Evolutionary conservation across 2,329 filamentous ascomycete genomes (phyloP), one percentile per base, ranked within the genome.

Genomic region (Penicillium sp.): DNA sequence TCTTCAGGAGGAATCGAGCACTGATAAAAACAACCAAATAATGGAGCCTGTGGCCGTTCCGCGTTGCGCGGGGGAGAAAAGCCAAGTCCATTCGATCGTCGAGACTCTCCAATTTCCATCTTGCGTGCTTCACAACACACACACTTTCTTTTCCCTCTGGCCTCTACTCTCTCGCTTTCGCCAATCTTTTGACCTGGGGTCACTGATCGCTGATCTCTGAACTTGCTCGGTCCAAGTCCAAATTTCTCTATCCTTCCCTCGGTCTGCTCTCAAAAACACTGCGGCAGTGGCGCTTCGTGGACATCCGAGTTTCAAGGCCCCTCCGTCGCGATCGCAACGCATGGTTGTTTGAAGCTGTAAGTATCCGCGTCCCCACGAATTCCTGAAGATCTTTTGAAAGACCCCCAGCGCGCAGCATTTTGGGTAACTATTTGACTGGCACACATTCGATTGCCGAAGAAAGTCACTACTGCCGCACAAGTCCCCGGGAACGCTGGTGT

Each of bases 251-350:
- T 43, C 38, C 31, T 22, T 28, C 20, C 48, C 28, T 57, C 47
- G 37, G 28, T 25, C 34, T 22, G 4, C 35, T 15, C 22, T 22
- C 14, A 28, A 5, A 25, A 22, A 15, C 28, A 45, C 50, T 22
- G 42, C 58, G 38, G 61, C 49, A 58, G 59, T 61, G 49, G 59
- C 60, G 57, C 42, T 47, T 22, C 54, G 31, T 53, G 53, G 43
- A n/a, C 37, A 47, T 53, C 38, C 42, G n/a, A 55, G 25, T 52
- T 41, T 52, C 39, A 17, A 37, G 39, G 47, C 55, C 28, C 28
- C 48, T 31, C 38, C 58, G 63, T 62, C 52, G 54, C 38, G 57
- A 65, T 65, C 49, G 48, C 62, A 64, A 65, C 59, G 54, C 61
- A 59, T 62, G 48, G 43, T 60, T 12, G 35, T 59, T 56, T 55